Conservation (phyloP, 495 filamentous ascomycete genomes). For the Aspergillus mulundensis region DNA sequence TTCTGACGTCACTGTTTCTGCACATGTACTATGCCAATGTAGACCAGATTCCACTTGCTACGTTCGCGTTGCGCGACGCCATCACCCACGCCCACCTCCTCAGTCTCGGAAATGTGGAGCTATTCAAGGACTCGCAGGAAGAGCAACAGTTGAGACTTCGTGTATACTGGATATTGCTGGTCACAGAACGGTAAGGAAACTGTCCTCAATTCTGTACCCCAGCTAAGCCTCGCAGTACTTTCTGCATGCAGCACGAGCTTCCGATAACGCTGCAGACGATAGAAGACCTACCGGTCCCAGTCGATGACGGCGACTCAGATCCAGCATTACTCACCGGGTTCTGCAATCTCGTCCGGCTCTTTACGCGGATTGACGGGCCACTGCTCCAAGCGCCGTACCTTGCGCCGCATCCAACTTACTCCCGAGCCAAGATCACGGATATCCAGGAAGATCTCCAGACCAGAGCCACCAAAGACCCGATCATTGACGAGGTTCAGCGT, state of each 20-base stretch:
- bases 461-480: slow-evolving; percentile 2
- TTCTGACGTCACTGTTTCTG: slow-evolving; percentile 10
- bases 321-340: slow-evolving; percentile 7
- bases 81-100: slow-evolving; percentile 10
- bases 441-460: slow-evolving; percentile 8
- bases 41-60: slow-evolving; percentile 7
- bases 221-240: slow-evolving; percentile 7
- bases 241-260: slow-evolving; percentile 14
- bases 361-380: slow-evolving; percentile 11
- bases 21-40: slow-evolving; percentile 14
- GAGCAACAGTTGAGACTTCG: slow-evolving; percentile 7
- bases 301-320: slow-evolving; percentile 3
- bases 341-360: slow-evolving; percentile 8
- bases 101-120: slow-evolving; percentile 1
- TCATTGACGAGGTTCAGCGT: slow-evolving; percentile 12
- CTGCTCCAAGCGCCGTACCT: slow-evolving; percentile 4
- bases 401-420: slow-evolving; percentile 1
- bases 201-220: background rate
- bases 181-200: slow-evolving; percentile 8
- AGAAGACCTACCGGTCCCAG: slow-evolving; percentile 1
- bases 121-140: background rate
- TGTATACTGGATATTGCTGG: slow-evolving; percentile 8
- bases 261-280: slow-evolving; percentile 12
- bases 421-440: slow-evolving; percentile 6
- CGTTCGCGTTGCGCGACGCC: slow-evolving; percentile 8